A percentile compares a stretch with the other conserved stretches of the same genome.
Evolutionary conservation across 2,329 filamentous ascomycete species (phyloP).

Genomic region (Trematosphaeria pertusa): DNA sequence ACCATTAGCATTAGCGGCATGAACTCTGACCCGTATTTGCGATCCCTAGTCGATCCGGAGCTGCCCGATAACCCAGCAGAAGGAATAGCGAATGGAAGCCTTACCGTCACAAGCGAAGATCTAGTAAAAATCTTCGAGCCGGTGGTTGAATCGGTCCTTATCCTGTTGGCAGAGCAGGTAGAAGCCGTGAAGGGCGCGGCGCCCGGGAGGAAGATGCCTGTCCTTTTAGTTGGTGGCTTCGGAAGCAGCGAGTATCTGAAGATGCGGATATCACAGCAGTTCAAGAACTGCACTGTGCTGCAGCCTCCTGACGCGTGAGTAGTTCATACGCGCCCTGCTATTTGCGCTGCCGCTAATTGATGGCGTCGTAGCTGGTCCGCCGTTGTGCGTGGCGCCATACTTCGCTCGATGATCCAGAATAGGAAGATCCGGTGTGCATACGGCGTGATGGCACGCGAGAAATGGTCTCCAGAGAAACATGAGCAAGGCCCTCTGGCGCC

Average conservation of each 20-base stretch:
- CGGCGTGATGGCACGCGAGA: neutral
- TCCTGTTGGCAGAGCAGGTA: neutral
- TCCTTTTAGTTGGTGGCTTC: neutral
- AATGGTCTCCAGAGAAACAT: neutral
- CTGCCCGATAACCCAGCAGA: neutral
- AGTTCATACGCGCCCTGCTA: neutral
- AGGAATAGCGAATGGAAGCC: neutral
- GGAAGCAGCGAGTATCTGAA: neutral
- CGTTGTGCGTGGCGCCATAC: neutral
- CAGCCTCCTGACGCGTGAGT: neutral
- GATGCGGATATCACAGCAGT: neutral
- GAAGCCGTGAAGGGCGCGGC: neutral
- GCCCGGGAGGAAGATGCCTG: neutral
- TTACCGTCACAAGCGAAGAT: neutral
- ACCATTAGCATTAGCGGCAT: too few relatives aligned
- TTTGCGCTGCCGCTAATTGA: neutral
- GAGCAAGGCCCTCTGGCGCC: neutral
- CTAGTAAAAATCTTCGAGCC: neutral
- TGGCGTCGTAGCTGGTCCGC: neutral
- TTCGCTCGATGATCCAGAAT: neutral
- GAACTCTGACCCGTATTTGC: too few relatives aligned
- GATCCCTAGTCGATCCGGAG: neutral
- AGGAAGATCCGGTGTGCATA: neutral
- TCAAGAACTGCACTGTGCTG: neutral
- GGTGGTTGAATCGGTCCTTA: neutral